Conservation (phyloP, 176 grass and related monocot genomes). For the Juncus inflexus region DNA sequence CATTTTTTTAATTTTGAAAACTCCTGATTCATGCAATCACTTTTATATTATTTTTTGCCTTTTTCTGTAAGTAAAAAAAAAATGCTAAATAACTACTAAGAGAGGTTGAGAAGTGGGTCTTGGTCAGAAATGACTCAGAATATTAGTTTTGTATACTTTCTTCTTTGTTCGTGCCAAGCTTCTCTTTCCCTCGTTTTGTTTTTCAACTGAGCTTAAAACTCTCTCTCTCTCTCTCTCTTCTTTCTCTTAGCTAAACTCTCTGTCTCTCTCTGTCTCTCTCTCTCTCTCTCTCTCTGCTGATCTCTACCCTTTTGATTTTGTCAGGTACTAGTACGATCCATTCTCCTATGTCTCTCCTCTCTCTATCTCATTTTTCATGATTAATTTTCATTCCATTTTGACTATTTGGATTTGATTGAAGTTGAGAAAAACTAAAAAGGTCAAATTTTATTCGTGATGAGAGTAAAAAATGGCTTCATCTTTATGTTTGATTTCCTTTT, state of each 20-base stretch:
- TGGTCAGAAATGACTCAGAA: too few species aligned
- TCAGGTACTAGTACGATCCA: too few species aligned
- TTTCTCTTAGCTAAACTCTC: neutral
- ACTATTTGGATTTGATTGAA: neutral
- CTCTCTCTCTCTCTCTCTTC: neutral
- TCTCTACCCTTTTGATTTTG: constrained; percentile 20
- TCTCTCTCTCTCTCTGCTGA: neutral
- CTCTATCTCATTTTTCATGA: neutral
- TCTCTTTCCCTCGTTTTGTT: constrained; percentile 1
- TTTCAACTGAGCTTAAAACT: neutral
- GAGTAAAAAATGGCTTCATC: neutral
- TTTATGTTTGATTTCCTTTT: neutral
- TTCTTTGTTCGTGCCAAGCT: neutral
- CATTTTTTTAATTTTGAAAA: too few species aligned
- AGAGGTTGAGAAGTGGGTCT: too few species aligned
- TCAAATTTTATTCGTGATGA: neutral
- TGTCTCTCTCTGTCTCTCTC: neutral
- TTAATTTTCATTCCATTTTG: neutral
- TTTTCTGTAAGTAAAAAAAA: too few species aligned
- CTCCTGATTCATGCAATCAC: too few species aligned
- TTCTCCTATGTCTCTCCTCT: too few species aligned
- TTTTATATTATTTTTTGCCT: too few species aligned
- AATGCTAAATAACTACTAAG: too few species aligned
- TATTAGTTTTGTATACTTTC: too few species aligned
- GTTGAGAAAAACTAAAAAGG: neutral